Percentiles rank a stretch among this genome's conserved stretches.
These are phyloP conservation scores for Stentor roeselii DNA, from an alignment of 73 alveolate genomes.

Conservation along the genomic window DNA sequence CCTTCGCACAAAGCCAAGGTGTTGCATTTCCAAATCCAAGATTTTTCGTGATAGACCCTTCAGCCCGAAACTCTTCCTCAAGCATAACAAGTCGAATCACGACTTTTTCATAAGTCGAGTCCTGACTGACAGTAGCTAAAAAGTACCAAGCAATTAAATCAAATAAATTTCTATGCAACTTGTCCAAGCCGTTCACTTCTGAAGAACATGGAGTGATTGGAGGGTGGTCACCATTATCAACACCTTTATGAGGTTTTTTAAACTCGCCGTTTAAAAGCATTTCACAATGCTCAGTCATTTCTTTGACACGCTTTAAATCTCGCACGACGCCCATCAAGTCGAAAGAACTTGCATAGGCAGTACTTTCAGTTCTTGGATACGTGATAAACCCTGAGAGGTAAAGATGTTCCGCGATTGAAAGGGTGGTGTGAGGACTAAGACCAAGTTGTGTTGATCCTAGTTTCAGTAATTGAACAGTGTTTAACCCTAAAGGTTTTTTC, in stretches of 20 bases:
- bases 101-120: conserved; percentile 84
- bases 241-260: conserved; percentile 81
- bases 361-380: conserved; percentile 99
- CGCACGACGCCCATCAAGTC: conserved; percentile 75
- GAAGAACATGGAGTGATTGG: conserved; percentile 99
- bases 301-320: conserved; percentile 57
- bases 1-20: conserved; percentile 61
- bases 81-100: conserved; percentile 69
- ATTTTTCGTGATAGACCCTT: conserved; percentile 67
- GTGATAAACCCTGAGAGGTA: conserved; percentile 97
- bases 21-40: conserved; percentile 88
- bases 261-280: conserved; percentile 24
- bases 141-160: conserved; percentile 92
- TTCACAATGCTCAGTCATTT: conserved; percentile 73
- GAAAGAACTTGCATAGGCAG: conserved; percentile 87
- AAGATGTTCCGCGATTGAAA: conserved; percentile 98
- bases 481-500: conserved; percentile 88
- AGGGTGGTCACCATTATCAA: conserved; percentile 99
- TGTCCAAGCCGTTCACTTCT: conserved; percentile 63
- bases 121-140: conserved; percentile 94
- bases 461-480: conserved; percentile 92
- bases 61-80: conserved; percentile 74
- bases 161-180: conserved; percentile 69
- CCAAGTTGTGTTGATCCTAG: conserved; percentile 90
- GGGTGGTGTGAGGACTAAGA: conserved; percentile 95